Evolutionary conservation across 192 early-diverging fungal species (phyloP).

Genomic region (Geranomyces variabilis): DNA sequence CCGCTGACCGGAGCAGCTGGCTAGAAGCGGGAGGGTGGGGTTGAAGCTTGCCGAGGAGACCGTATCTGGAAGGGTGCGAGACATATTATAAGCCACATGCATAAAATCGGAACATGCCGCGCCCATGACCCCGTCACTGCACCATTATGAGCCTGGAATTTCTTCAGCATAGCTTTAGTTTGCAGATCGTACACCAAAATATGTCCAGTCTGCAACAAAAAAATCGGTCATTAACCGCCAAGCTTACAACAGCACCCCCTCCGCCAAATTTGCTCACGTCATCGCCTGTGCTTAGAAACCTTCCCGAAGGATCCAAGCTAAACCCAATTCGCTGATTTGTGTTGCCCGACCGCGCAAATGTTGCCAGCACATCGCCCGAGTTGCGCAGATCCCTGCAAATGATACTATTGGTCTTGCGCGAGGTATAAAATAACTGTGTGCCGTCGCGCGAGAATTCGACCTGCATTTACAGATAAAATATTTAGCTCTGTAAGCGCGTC

Average conservation of each 20-base stretch:
- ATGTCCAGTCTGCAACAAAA: constrained; percentile 46
- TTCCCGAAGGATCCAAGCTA: constrained; percentile 66
- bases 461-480: constrained; percentile 31
- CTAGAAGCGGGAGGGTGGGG: constrained; percentile 67
- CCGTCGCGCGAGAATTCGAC: constrained; percentile 72
- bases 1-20: constrained; percentile 76
- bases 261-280: constrained; percentile 45
- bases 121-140: background rate
- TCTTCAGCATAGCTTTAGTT: constrained; percentile 27
- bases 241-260: no score
- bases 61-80: constrained; percentile 48
- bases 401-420: constrained; percentile 61
- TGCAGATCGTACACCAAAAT: constrained; percentile 40
- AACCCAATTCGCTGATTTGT: constrained; percentile 78
- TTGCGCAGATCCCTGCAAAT: constrained; percentile 83
- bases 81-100: background rate
- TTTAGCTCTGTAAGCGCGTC: background rate
- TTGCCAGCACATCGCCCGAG: constrained; percentile 61
- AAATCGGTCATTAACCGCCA: background rate
- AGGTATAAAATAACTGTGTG: constrained; percentile 66
- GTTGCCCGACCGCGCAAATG: constrained; percentile 51
- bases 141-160: constrained; percentile 20
- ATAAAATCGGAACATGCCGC: constrained; percentile 18
- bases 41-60: constrained; percentile 63
- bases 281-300: constrained; percentile 66